These are phyloP conservation scores for Candida glucosophila DNA, from an alignment of 1,139 yeast species.

Conservation along the genomic window DNA sequence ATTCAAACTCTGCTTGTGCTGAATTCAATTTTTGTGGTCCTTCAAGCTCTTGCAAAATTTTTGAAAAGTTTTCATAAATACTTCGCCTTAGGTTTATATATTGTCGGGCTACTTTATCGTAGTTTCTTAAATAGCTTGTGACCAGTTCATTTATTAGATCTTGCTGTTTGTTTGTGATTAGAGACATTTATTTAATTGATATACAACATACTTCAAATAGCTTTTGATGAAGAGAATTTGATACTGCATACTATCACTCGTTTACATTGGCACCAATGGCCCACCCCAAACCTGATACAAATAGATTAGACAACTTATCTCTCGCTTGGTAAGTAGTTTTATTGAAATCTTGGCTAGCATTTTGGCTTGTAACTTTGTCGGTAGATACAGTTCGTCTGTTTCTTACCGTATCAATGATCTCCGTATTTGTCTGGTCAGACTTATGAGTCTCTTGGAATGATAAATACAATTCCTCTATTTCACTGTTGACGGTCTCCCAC, in stretches of 20 bases:
- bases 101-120: constrained; percentile 25
- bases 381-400: constrained; percentile 22
- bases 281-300: constrained; percentile 58
- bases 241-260: constrained; percentile 2
- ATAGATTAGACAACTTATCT: constrained; percentile 42
- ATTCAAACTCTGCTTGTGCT: constrained; percentile 6
- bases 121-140: constrained; percentile 20
- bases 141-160: constrained; percentile 26
- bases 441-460: constrained; percentile 2
- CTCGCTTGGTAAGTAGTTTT: constrained; percentile 33
- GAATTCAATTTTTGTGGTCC: constrained; percentile 7
- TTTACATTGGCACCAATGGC: constrained; percentile 54
- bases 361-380: constrained; percentile 8
- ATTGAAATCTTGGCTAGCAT: constrained; percentile 20
- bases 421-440: constrained; percentile 2
- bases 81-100: constrained; percentile 29
- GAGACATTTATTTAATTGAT: constrained; percentile 12
- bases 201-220: not conserved
- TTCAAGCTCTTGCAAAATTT: constrained; percentile 8
- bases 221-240: constrained; percentile 1
- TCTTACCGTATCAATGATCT: constrained; percentile 13
- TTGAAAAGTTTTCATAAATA: constrained; percentile 14
- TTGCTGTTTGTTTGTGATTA: constrained; percentile 23
- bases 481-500: constrained; percentile 24
- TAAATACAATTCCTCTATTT: constrained; percentile 16